These are phyloP conservation scores for Pulveroboletus sp. DNA, from an alignment of 768 basidiomycete species.

Conservation along the genomic window DNA sequence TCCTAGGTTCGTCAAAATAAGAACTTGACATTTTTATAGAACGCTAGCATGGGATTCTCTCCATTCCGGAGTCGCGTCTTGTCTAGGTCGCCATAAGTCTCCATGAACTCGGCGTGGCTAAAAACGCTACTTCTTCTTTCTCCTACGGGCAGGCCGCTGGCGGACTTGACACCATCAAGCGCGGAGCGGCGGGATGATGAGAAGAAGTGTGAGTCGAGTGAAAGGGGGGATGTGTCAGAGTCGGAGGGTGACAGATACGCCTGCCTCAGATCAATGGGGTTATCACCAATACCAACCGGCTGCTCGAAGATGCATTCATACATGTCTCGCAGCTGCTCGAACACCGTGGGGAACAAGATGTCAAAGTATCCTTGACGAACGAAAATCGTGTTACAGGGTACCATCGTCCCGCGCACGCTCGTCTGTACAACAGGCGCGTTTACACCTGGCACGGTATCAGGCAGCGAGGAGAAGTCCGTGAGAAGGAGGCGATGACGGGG, in stretches of 20 bases:
- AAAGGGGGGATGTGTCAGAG: constrained; percentile 44
- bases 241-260: constrained; percentile 51
- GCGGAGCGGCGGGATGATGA: constrained; percentile 57
- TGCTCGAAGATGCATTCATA: constrained; percentile 79
- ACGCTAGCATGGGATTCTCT: constrained; percentile 84
- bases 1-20: constrained; percentile 53
- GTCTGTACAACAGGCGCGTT: constrained; percentile 96
- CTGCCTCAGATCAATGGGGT: constrained; percentile 18
- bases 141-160: constrained; percentile 74
- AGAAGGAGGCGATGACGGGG: constrained; percentile 92
- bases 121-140: constrained; percentile 81
- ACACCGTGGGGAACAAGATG: constrained; percentile 97
- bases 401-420: constrained; percentile 74
- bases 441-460: constrained; percentile 65
- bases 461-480: constrained; percentile 86
- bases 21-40: constrained; percentile 92
- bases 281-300: constrained; percentile 33
- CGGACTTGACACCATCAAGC: constrained; percentile 65
- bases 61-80: constrained; percentile 72
- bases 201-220: constrained; percentile 64
- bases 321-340: constrained; percentile 79
- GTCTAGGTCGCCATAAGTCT: constrained; percentile 72
- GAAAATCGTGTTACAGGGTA: constrained; percentile 85
- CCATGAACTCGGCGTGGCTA: constrained; percentile 84
- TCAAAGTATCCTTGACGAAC: constrained; percentile 97